Evolutionary conservation across 2,329 filamentous ascomycete species (phyloP).

Genomic region (Leptosphaerulina australis): DNA sequence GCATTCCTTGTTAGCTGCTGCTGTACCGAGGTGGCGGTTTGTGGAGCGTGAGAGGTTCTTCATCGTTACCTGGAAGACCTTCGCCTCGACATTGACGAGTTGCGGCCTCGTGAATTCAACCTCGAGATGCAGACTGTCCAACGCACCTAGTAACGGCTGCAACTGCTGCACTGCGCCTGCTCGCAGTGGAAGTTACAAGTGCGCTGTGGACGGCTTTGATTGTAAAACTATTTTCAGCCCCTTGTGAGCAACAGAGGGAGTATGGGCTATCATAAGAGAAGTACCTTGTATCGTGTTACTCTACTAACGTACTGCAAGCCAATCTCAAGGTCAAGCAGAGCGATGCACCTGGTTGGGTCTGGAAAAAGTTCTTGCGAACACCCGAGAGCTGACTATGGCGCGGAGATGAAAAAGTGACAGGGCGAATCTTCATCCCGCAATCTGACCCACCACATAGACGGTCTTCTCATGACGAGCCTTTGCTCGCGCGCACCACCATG

Average conservation of each 20-base stretch:
- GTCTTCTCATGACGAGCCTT: background rate
- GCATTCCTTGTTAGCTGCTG: constrained; percentile 10
- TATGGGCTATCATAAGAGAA: constrained; percentile 30
- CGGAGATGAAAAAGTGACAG: constrained; percentile 37
- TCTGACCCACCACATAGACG: constrained; percentile 7
- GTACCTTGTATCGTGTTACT: constrained; percentile 41
- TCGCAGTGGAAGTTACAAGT: constrained; percentile 35
- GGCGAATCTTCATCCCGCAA: constrained; percentile 24
- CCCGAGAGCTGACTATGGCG: constrained; percentile 15
- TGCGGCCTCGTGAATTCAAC: constrained; percentile 19
- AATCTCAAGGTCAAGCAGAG: constrained; percentile 40
- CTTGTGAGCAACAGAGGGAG: constrained; percentile 20
- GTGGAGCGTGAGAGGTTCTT: constrained; percentile 21
- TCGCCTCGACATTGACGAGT: constrained; percentile 17
- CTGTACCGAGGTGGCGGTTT: constrained; percentile 22
- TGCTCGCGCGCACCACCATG: constrained; percentile 1
- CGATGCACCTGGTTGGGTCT: constrained; percentile 26
- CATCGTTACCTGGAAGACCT: constrained; percentile 22
- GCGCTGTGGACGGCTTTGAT: constrained; percentile 27
- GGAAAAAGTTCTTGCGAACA: constrained; percentile 18
- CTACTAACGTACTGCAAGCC: constrained; percentile 39
- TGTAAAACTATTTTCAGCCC: constrained; percentile 30
- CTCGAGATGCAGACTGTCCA: constrained; percentile 23
- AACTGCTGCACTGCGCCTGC: constrained; percentile 30
- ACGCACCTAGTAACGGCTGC: constrained; percentile 29